Evolutionary conservation across 78 protist species (phyloP).

Genomic region (Dictyostelium intermedium): DNA sequence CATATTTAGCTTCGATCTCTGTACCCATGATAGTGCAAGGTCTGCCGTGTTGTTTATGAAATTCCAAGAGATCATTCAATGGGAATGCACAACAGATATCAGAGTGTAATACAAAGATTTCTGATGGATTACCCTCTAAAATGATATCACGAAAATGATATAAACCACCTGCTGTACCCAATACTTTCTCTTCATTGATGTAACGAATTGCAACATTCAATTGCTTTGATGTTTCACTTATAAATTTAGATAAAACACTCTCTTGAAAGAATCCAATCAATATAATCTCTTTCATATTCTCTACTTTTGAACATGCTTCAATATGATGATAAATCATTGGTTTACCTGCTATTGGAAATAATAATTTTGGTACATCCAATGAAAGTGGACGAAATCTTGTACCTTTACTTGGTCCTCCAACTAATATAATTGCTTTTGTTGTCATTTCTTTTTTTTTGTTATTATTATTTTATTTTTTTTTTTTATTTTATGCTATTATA

Average conservation of each 20-base stretch:
- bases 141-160: slow-evolving; percentile 39
- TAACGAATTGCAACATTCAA: slow-evolving; percentile 64
- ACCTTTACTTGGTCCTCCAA: slow-evolving; percentile 87
- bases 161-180: slow-evolving; percentile 88
- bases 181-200: slow-evolving; percentile 67
- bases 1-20: slow-evolving; percentile 8
- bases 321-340: slow-evolving; percentile 86
- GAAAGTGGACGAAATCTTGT: slow-evolving; percentile 87
- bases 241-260: neutral
- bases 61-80: slow-evolving; percentile 17
- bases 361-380: slow-evolving; percentile 80
- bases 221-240: slow-evolving; percentile 9
- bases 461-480: neutral
- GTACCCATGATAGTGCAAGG: slow-evolving; percentile 72
- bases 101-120: slow-evolving; percentile 65
- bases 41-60: neutral
- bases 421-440: slow-evolving; percentile 66
- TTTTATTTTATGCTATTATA: too few species aligned
- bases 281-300: slow-evolving; percentile 54
- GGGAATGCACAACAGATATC: slow-evolving; percentile 82
- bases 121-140: slow-evolving; percentile 31
- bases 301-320: slow-evolving; percentile 27
- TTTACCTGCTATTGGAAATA: slow-evolving; percentile 86
- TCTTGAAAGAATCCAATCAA: slow-evolving; percentile 78
- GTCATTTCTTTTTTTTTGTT: neutral